Base-by-base conservation (phyloP, 140 eudicot species). In the Ambrosia hybrid region DNA sequence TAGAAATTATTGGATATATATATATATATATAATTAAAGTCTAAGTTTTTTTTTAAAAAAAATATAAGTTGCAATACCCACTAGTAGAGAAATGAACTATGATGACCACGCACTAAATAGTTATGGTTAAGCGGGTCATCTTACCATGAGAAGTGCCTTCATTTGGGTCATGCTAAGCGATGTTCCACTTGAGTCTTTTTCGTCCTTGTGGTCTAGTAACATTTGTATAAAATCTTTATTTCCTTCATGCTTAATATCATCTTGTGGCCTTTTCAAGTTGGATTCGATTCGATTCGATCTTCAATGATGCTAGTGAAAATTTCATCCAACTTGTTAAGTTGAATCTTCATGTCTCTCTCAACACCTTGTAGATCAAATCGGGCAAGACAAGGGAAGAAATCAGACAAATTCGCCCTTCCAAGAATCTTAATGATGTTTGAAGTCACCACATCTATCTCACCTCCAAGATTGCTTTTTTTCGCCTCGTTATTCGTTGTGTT, bases 351-450 rank as follows among this genome's bases (percentile, higher is more conserved):
- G 39, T 58, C 65, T 6, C 41, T 6, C 65, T 58, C 65, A 58
- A 58, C 65, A 58, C 65, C 65, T 58, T 58, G 65, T 58, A 58
- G 65, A 58, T 58, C 65, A 58, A 58, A 58, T 5, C 65, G 15
- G 14, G 65, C 65, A 26, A 58, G 65, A 58, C 14, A 9, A 1
- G 65, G 65, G 41, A 58, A 58, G 15, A 21, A 58, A 58, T 58
- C 65, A 3, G 65, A 58, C n/a, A 58, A 58, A 9, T 58, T 58
- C 41, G 30, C 8, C 6, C 41, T 38, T 21, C 65, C 65, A 10
- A 58, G 9, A 58, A 10, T 58, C 65, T 30, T 58, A 26, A 58
- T 0, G 3, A 58, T 26, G 13, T 58, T 58, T 58, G 65, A 0
- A 2, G 65, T 39, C 15, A 58, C 65, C n/a, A 0, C 5, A 10